Conservation (phyloP, 2,329 filamentous ascomycete species). For the Fusarium sp. region DNA sequence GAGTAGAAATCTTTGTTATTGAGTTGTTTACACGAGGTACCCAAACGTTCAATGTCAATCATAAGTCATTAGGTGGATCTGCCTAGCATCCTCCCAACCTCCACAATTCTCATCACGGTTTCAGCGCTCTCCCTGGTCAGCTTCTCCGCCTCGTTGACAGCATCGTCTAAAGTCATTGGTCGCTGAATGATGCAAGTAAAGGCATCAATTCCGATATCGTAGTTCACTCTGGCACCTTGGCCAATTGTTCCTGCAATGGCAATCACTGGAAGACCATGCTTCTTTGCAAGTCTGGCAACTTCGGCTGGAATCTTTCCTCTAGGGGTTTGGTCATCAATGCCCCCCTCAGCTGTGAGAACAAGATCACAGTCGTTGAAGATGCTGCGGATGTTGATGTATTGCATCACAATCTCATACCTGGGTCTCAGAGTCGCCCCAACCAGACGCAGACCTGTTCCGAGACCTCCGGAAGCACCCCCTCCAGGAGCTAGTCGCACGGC, state of each 20-base stretch:
- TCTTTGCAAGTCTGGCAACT: conserved; percentile 64
- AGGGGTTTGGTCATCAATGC: conserved; percentile 66
- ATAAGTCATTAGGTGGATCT: conserved; percentile 10
- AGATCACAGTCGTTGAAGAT: conserved; percentile 65
- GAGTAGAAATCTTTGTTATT: too few relatives aligned
- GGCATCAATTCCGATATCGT: conserved; percentile 54
- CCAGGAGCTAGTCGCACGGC: conserved; percentile 59
- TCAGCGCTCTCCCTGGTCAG: conserved; percentile 54
- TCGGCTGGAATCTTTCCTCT: conserved; percentile 69
- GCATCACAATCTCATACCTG: conserved; percentile 65
- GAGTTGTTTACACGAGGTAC: too few relatives aligned
- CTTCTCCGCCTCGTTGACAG: conserved; percentile 51
- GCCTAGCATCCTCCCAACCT: conserved; percentile 52
- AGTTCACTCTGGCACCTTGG: conserved; percentile 53
- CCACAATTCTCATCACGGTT: conserved; percentile 54
- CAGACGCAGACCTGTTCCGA: conserved; percentile 66
- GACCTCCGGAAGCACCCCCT: conserved; percentile 66
- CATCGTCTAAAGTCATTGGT: conserved; percentile 53
- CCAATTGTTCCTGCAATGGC: conserved; percentile 58
- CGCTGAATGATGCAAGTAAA: conserved; percentile 55
- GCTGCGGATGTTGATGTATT: conserved; percentile 64
- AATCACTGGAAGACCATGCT: conserved; percentile 61
- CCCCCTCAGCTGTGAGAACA: conserved; percentile 68
- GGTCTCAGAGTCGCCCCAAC: conserved; percentile 63
- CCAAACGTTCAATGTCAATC: not conserved